These are phyloP conservation scores for Serendipita sp. DNA, from an alignment of 768 basidiomycete genomes.

Conservation along the genomic window DNA sequence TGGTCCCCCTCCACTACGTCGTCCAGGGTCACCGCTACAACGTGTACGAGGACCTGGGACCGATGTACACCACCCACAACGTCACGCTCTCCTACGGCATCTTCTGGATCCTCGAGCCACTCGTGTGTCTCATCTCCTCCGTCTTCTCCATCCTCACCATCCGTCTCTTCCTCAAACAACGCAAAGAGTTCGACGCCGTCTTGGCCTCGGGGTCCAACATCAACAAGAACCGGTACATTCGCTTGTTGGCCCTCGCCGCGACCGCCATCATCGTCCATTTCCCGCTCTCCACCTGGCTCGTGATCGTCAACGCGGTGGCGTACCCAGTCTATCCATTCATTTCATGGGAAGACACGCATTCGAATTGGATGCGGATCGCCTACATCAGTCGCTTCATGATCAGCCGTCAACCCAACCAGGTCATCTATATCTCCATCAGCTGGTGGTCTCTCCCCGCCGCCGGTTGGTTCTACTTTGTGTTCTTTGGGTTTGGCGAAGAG, in stretches of 20 bases:
- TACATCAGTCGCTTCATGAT: not conserved
- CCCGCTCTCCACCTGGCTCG: not conserved
- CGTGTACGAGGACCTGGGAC: constrained; percentile 43
- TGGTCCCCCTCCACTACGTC: constrained; percentile 22
- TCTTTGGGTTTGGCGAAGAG: constrained; percentile 52
- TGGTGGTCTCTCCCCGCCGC: constrained; percentile 35
- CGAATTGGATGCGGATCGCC: constrained; percentile 17
- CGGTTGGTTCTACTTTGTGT: constrained; percentile 44
- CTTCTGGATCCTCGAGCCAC: constrained; percentile 21
- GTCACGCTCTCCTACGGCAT: constrained; percentile 31
- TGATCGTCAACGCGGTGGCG: not conserved
- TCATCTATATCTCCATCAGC: constrained; percentile 15
- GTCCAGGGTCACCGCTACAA: constrained; percentile 48
- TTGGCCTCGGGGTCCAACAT: not conserved
- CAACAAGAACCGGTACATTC: not conserved
- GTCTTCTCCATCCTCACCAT: not conserved
- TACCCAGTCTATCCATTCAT: constrained; percentile 24
- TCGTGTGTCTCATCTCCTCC: not conserved
- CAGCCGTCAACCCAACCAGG: not conserved
- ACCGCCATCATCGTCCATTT: not conserved
- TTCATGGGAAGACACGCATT: constrained; percentile 39
- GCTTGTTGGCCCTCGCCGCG: not conserved
- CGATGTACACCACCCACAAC: constrained; percentile 34
- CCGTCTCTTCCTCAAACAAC: not conserved
- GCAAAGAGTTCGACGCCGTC: not conserved